Base-by-base conservation (phyloP, 768 basidiomycete genomes). In the Lentinus tigrinus region DNA sequence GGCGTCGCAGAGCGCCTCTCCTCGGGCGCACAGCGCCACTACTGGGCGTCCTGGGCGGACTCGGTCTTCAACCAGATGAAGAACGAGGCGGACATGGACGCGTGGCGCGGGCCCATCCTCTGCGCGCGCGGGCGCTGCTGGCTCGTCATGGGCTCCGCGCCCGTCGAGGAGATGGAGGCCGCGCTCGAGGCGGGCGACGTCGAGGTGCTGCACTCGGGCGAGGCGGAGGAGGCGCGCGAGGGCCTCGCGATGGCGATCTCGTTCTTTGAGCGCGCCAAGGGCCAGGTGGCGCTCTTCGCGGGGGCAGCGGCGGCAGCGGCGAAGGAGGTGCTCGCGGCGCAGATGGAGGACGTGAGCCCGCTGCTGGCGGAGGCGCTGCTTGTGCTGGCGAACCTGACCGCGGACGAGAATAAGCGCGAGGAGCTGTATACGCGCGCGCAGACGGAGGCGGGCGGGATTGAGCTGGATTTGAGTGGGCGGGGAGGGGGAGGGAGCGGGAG, bases 1-100 rank as follows among this genome's bases (percentile, higher is more conserved):
- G 73, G 80, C 37, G 74, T 86, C 38, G 79, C 85, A 0, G 85
- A 88, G 65, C 83, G 82, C 47, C 73, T 88, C 16, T 69, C 75
- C 0, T 53, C 63, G 3, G 66, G 80, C 1, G 63, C 72, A 0
- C 78, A 83, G 61, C 77, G 86, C 37, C 73, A 76, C 44, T 73
- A 76, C 43, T 88, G 85, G 85, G 85, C 84, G 0, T 55, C 66
- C 1, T 87, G 83, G 81, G 84, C 85, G 3, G 85, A 86, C 61
- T 74, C 78, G 8, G 76, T 88, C 11, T 80, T 87, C 62, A 71
- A 74, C 44, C 85, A 88, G 74, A 85, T 88, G 79, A 79, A 80
- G 68, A 78, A 83, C 79, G 81, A 85, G 69, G 79, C 76, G 24
- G 79, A 81, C 59, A 77, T 77, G 63, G 78, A 77, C n/a, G 73